Evolutionary conservation across 495 filamentous ascomycete genomes (phyloP).

Genomic region (Penicillium ochrochloron): DNA sequence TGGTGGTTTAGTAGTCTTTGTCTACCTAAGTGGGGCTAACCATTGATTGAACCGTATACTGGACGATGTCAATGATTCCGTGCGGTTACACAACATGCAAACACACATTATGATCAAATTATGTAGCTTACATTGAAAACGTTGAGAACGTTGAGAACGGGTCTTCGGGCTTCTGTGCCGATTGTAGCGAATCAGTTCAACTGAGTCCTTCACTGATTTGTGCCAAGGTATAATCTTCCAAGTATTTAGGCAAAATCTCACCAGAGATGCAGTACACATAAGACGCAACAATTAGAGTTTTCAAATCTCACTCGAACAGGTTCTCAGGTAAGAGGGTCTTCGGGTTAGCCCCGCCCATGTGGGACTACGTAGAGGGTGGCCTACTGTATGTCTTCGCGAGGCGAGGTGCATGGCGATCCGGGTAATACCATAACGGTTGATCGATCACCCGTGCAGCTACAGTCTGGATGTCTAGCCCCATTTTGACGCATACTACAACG

Average conservation of each 20-base stretch:
- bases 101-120: not conserved
- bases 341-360: not conserved
- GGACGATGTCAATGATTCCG: not conserved
- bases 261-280: not conserved
- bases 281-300: not conserved
- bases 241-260: not conserved
- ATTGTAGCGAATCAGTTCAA: not conserved
- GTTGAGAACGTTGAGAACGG: not conserved
- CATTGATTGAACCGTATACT: too few relatives aligned
- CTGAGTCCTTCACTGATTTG: not conserved
- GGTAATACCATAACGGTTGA: not conserved
- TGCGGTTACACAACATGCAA: not conserved
- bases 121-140: not conserved
- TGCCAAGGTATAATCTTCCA: not conserved
- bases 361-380: not conserved
- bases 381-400: not conserved
- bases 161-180: not conserved
- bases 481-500: not conserved
- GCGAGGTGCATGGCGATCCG: not conserved
- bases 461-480: not conserved
- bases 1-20: too few relatives aligned
- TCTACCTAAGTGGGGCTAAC: too few relatives aligned
- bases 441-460: not conserved
- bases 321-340: not conserved
- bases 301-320: not conserved